These are phyloP conservation scores for Pseudogymnoascus sp. DNA, from an alignment of 2,329 filamentous ascomycete species.

Conservation along the genomic window DNA sequence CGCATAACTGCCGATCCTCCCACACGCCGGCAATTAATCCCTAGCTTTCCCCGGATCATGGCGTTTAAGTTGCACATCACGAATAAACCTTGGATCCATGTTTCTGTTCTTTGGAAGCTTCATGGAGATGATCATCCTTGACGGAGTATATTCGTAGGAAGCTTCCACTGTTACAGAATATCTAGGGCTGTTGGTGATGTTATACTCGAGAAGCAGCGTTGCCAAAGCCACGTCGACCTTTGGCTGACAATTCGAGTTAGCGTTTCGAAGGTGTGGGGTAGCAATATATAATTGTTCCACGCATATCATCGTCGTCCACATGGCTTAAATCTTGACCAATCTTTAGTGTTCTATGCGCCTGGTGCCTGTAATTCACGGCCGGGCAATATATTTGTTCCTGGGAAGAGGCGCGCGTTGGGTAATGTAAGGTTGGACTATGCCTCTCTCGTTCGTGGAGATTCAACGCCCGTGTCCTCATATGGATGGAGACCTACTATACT, in stretches of 20 bases:
- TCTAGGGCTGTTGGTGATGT: neutral
- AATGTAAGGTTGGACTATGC: neutral
- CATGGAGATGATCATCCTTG: neutral
- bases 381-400: neutral
- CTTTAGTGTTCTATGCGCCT: neutral
- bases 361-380: neutral
- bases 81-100: neutral
- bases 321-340: constrained; percentile 1
- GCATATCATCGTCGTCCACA: constrained; percentile 1
- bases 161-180: neutral
- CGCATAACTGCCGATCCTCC: neutral
- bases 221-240: neutral
- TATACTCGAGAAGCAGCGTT: neutral
- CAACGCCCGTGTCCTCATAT: neutral
- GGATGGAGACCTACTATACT: neutral
- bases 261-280: constrained; percentile 7
- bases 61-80: neutral
- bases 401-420: neutral
- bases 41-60: constrained; percentile 1
- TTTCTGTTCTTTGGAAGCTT: neutral
- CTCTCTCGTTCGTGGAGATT: neutral
- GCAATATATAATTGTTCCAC: constrained; percentile 9
- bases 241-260: neutral
- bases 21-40: neutral
- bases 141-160: neutral